Evolutionary conservation across 1,284 basidiomycete genomes (phyloP).

Genomic region (Mycosarcoma maydis): DNA sequence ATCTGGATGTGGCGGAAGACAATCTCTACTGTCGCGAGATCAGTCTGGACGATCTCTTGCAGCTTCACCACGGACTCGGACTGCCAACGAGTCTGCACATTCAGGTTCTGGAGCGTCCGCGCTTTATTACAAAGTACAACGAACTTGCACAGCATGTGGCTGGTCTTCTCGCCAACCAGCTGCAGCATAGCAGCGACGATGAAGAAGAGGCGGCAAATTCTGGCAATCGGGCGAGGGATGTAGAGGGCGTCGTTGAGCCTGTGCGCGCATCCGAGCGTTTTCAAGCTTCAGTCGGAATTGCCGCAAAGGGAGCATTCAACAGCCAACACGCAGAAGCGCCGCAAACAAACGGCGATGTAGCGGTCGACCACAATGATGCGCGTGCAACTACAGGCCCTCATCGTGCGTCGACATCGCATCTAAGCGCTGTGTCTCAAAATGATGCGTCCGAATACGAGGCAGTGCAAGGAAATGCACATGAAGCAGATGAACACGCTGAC

Average conservation of each 20-base stretch:
- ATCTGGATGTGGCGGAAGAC: slow-evolving; percentile 58
- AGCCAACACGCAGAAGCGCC: slow-evolving; percentile 3
- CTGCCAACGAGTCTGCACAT: slow-evolving; percentile 54
- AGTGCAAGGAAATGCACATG: not conserved
- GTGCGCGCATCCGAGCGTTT: not conserved
- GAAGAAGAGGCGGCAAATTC: slow-evolving; percentile 15
- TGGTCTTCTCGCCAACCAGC: slow-evolving; percentile 30
- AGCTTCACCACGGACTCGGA: slow-evolving; percentile 56
- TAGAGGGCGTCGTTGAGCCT: not conserved
- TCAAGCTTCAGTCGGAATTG: not conserved
- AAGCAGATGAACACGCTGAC: not conserved
- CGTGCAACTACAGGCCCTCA: too few relatives aligned
- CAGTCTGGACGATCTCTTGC: slow-evolving; percentile 56
- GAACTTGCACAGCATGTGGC: slow-evolving; percentile 56
- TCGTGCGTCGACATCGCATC: not conserved
- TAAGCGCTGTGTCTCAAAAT: not conserved
- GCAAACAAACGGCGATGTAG: too few relatives aligned
- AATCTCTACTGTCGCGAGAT: slow-evolving; percentile 61
- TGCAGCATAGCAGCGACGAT: slow-evolving; percentile 33
- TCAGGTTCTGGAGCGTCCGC: slow-evolving; percentile 47
- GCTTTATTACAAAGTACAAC: slow-evolving; percentile 64
- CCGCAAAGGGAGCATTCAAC: not conserved
- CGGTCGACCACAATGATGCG: too few relatives aligned
- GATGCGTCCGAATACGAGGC: not conserved
- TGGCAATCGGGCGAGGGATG: not conserved